Base-by-base conservation (phyloP, 176 grass and related monocot genomes). In the Cenchrus purpureus region DNA sequence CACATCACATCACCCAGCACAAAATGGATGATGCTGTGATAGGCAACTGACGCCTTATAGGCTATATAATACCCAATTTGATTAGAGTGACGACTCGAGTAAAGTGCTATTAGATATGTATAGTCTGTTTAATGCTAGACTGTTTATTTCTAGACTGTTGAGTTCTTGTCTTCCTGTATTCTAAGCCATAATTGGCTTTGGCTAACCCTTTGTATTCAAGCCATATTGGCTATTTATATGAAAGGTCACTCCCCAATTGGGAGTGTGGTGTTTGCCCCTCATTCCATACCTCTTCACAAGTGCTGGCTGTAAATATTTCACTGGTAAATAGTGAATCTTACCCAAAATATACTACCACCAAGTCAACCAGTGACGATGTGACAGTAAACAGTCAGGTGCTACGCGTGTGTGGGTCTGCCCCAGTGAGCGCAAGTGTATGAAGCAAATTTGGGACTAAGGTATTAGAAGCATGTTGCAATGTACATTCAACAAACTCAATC, bases 401-500 rank as follows among this genome's bases (percentile, higher is more conserved):
- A 52, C 37, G 46, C 6, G 40, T 42, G 11, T 15, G 34, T 81
- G 69, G 32, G 8, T 32, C 17, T 81, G 1, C 40, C 15, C 51
- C 10, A 55, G 12, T 44, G 8, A 12, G 32, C 54, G 51, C 49
- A 16, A 81, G 68, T 51, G 17, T 31, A 55, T 67, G 31, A 69
- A 81, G 31, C 49, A 81, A 81, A 55, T 80, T 68, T 43, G 50
- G 63, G 32, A 32, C 45, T 65, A 1, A 48, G 76, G 59, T 50
- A 43, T 31, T 48, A 49, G 6, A 48, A 32, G 77, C 9, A 12
- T 65, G 6, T 58, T 55, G n/a, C 9, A 6, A 77, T 28, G 46
- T 49, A 45, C 11, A 78, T 51, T 78, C 65, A 77, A 63, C 15
- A 56, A 53, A 40, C 42, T 57, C 19, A 56, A 57, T 42, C 19